phyloP scores from a whole-genome alignment of 192 early-diverging fungal species.

The Coemansia sp. region DNA sequence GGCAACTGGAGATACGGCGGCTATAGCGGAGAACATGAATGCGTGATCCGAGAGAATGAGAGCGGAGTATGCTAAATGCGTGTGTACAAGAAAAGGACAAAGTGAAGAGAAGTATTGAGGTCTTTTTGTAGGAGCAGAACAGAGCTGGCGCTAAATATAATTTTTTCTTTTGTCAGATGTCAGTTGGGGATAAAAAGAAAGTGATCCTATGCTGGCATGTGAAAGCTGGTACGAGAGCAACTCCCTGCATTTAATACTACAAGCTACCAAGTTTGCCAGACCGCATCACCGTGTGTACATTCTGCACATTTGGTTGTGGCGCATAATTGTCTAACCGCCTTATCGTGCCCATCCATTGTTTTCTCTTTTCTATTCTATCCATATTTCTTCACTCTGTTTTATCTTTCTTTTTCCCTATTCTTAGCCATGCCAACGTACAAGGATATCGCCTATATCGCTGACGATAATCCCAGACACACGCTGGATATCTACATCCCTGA shows the following conservation, averaged over 20 bases:
- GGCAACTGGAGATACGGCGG: neutral
- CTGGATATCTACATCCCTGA: conserved; percentile 67
- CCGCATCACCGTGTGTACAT: neutral
- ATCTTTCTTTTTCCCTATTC: neutral
- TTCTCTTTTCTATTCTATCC: too few relatives aligned
- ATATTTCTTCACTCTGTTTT: neutral
- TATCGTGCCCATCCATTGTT: too few relatives aligned
- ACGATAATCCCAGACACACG: conserved; percentile 44
- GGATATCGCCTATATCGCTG: conserved; percentile 33
- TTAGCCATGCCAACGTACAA: conserved; percentile 14
- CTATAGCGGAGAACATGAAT: neutral
- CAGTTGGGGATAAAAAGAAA: neutral
- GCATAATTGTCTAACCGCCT: too few relatives aligned
- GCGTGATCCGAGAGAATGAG: neutral
- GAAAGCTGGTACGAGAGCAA: neutral
- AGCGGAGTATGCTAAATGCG: neutral
- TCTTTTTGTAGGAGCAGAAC: neutral
- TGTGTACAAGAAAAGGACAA: neutral
- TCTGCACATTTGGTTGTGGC: neutral
- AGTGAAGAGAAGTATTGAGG: neutral
- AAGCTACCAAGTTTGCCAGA: neutral
- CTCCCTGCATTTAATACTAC: neutral
- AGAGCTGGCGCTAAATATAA: neutral
- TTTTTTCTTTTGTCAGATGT: neutral
- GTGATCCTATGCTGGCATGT: conserved; percentile 5